Conservation (phyloP, 805 yeast genomes). For the Tetrapisispora namnaoensis region DNA sequence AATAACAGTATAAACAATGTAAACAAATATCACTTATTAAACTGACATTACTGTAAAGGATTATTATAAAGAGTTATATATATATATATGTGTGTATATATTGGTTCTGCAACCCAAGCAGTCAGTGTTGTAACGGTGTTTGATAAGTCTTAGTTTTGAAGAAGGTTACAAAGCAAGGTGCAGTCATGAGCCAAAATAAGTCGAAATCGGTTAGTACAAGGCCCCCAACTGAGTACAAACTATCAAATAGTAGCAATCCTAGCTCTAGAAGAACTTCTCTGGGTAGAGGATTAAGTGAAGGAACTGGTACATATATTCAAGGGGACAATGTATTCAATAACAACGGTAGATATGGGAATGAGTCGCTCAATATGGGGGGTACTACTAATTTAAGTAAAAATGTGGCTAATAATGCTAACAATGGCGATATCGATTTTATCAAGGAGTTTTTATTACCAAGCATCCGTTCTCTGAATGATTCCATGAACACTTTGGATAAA, state of each 20-base stretch:
- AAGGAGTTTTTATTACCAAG: slow-evolving; percentile 34
- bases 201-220: slow-evolving; percentile 7
- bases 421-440: slow-evolving; percentile 7
- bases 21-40: no score
- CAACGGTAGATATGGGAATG: not conserved
- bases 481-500: slow-evolving; percentile 44
- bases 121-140: no score
- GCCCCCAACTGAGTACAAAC: slow-evolving; percentile 29
- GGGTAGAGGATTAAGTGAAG: slow-evolving; percentile 9
- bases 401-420: not conserved
- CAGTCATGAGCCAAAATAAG: slow-evolving; percentile 12
- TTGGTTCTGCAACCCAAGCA: no score
- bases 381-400: slow-evolving; percentile 6
- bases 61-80: no score
- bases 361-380: slow-evolving; percentile 2
- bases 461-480: slow-evolving; percentile 39
- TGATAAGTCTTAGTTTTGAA: no score
- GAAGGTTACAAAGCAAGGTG: not conserved
- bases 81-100: no score
- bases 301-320: not conserved
- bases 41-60: no score
- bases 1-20: no score
- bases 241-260: slow-evolving; percentile 33
- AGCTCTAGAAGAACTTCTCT: slow-evolving; percentile 28
- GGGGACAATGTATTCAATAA: not conserved